phyloP scores from a whole-genome alignment of 2,329 filamentous ascomycete genomes.

The Fusarium subglutinans region DNA sequence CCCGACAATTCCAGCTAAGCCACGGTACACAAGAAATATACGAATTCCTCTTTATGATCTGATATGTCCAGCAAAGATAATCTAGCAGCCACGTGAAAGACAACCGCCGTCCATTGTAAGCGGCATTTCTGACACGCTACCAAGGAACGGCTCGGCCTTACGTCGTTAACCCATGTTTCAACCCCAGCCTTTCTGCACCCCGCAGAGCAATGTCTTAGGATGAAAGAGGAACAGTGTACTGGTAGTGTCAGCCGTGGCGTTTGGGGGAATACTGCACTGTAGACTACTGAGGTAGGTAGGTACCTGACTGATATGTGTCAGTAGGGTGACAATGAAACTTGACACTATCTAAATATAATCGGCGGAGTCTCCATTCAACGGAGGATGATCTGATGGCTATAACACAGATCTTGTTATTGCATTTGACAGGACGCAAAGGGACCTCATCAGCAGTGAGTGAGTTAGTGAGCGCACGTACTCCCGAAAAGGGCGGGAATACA shows the following conservation, averaged over 20 bases:
- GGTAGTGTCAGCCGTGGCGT: neutral
- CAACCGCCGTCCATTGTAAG: neutral
- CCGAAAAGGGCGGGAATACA: neutral
- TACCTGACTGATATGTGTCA: neutral
- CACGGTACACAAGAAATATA: neutral
- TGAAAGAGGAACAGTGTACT: neutral
- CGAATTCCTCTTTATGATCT: neutral
- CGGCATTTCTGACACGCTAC: constrained; percentile 3
- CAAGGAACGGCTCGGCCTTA: neutral
- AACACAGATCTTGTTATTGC: neutral
- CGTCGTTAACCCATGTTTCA: neutral
- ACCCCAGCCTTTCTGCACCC: constrained; percentile 26
- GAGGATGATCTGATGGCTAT: neutral
- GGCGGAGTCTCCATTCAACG: neutral
- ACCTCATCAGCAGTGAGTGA: neutral
- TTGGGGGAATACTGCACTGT: neutral
- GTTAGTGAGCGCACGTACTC: neutral
- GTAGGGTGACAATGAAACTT: neutral
- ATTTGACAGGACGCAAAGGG: neutral
- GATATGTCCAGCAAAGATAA: neutral
- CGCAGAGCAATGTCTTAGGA: constrained; percentile 16
- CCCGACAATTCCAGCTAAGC: neutral
- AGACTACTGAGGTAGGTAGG: no score
- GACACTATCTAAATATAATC: neutral
- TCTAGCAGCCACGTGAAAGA: neutral